A percentile compares a stretch with the other conserved stretches of the same genome.
Conservation (phyloP, 306 rosid genomes). For the Vigna reflexopilosa region DNA sequence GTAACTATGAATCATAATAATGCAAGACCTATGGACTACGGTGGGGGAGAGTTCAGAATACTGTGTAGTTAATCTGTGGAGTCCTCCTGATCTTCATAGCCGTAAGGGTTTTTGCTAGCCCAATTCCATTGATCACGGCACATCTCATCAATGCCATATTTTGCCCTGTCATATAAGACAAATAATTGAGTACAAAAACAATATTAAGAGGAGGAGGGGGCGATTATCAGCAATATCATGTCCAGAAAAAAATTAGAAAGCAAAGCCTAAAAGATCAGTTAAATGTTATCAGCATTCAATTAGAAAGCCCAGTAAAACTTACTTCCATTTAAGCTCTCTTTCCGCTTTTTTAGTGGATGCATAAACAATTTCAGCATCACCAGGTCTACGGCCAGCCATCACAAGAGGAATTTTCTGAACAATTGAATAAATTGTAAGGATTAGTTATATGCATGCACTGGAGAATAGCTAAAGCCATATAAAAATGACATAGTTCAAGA, state of each 20-base stretch:
- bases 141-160: conserved; percentile 88
- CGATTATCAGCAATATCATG: neutral
- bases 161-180: conserved; percentile 69
- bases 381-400: conserved; percentile 84
- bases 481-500: neutral
- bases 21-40: conserved; percentile 45
- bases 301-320: conserved; percentile 50
- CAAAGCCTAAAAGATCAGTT: conserved; percentile 20
- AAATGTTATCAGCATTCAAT: neutral
- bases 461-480: neutral
- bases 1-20: conserved; percentile 47
- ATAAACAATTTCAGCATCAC: conserved; percentile 89
- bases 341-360: conserved; percentile 95
- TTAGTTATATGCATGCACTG: neutral
- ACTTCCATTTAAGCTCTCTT: conserved; percentile 92
- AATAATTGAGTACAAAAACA: neutral
- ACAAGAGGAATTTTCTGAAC: conserved; percentile 84
- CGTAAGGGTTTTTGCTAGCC: conserved; percentile 97
- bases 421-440: conserved; percentile 11
- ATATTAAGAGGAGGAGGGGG: neutral
- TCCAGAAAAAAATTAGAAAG: conserved; percentile 3
- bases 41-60: conserved; percentile 34
- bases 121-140: conserved; percentile 99
- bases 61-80: conserved; percentile 41
- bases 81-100: conserved; percentile 68